Evolutionary conservation across 805 yeast species (phyloP), one percentile per base, ranked within the genome.

Genomic region (Komagataella populi): DNA sequence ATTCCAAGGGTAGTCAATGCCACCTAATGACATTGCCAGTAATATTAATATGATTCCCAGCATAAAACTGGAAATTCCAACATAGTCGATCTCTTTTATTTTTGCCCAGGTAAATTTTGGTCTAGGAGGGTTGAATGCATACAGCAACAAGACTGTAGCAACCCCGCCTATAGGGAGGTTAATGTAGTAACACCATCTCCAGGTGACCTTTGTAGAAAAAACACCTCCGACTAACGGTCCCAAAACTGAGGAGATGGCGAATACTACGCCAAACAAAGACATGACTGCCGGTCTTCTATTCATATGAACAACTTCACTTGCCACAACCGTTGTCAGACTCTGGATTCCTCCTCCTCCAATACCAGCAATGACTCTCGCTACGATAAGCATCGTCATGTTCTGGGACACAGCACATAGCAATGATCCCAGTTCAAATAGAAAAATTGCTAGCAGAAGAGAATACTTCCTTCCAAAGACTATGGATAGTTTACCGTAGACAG

Each of bases 101-200:
- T 46, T 50, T 17, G 44, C 8, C 6, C 5, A 10, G 22, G 17
- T n/a, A 23, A 30, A 16, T 23, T 14, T 46, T 23, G 47, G 23
- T 49, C 55, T 60, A 5, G 76, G 77, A 12, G 81, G 78, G 36
- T 71, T 63, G 60, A 76, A 72, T 16, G 71, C 66, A 4, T 73
- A 51, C 2, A 70, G 49, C 16, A 77, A 56, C 12, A 70, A 56
- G 0, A 56, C 55, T 18, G 70, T 60, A 0, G 80, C 76, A 1
- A 69, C 47, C 1, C 83, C 87, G 16, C 86, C 85, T 43, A 82
- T 63, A 2, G 88, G 87, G 44, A 84, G 62, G 62, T 83, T 84
- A 55, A 84, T 70, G 64, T 78, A 84, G 60, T 83, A 84, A 58
- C 87, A 79, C 87, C 89, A 83, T 58, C 89, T 70, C 89, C 89